Base-by-base conservation (phyloP, 2,329 filamentous ascomycete genomes). In the Colletotrichum gigasporum region DNA sequence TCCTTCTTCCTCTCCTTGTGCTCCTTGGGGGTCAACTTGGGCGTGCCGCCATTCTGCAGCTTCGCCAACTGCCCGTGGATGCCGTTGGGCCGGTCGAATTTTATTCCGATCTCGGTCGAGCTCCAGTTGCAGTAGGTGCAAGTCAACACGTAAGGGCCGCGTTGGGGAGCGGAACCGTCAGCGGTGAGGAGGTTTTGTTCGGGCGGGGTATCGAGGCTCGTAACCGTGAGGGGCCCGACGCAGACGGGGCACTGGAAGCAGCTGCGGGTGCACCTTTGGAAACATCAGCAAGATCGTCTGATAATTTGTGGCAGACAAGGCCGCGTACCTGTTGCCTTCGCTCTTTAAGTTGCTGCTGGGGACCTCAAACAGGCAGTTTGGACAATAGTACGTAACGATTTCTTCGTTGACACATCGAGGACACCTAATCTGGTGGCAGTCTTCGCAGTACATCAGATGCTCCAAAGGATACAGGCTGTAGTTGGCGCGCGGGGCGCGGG, bases 221-320 rank as follows among this genome's bases (percentile, higher is more conserved):
- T 91, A 54, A 96, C 89, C 18, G 89, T 85, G 39, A 98, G 85
- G 11, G 93, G 91, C 0, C 93, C 89, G 26, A 92, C 89, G 76
- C 96, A 99, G 68, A 94, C 83, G 0, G 96, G 96, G 71, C 96
- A 99, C 74, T 96, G 93, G 81, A 96, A 98, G 78, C 96, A 99
- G 75, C 94, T 97, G 69, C 96, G 87, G 16, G 93, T 95, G 75
- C 96, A 97, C 74, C 94, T 95, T 66, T 26, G 54, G 14, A 30
- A 16, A 32, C 30, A 9, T 68, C 26, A 68, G 63, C 26, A 45
- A 48, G 45, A 30, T 53, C 50, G n/a, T 48, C 30, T 12, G 26
- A 20, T 14, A 9, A 26, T 4, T n/a, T 22, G 11, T 39, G 20
- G 24, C 52, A 30, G 18, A 28, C n/a, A 24, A 16, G 30, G 24